Evolutionary conservation across 2,329 filamentous ascomycete genomes (phyloP).

Genomic region (Aspergillus tubingensis): DNA sequence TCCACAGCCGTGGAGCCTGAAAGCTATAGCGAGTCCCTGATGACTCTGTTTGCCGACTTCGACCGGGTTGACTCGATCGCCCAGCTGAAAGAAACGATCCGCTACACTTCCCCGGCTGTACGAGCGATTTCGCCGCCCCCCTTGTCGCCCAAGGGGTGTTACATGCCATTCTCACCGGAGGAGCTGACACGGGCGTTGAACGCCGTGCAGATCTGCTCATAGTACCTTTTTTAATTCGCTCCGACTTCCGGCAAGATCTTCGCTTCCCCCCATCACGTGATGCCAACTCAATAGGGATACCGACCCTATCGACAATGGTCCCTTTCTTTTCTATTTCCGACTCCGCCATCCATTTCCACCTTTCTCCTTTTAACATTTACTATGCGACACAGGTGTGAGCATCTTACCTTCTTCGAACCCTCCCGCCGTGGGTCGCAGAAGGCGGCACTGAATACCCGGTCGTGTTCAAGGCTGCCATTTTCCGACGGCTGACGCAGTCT

Average conservation of each 20-base stretch:
- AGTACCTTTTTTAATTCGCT: constrained; percentile 10
- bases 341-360: constrained; percentile 4
- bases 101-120: constrained; percentile 34
- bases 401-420: constrained; percentile 1
- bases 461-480: not conserved
- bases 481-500: constrained; percentile 2
- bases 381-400: constrained; percentile 11
- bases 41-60: constrained; percentile 36
- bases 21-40: constrained; percentile 37
- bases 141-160: constrained; percentile 27
- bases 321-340: not conserved
- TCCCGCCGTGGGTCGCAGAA: not conserved
- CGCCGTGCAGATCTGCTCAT: constrained; percentile 36
- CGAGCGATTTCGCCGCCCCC: constrained; percentile 29
- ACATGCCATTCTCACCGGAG: constrained; percentile 37
- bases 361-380: not conserved
- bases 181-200: constrained; percentile 41
- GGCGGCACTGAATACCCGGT: constrained; percentile 1
- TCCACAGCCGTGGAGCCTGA: constrained; percentile 39
- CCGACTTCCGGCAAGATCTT: constrained; percentile 16
- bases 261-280: constrained; percentile 8
- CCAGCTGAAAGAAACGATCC: constrained; percentile 35
- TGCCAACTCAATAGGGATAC: not conserved
- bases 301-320: not conserved
- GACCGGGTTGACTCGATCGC: constrained; percentile 31